phyloP scores from a whole-genome alignment of 179 eudicot species.

The Silene coronaria region DNA sequence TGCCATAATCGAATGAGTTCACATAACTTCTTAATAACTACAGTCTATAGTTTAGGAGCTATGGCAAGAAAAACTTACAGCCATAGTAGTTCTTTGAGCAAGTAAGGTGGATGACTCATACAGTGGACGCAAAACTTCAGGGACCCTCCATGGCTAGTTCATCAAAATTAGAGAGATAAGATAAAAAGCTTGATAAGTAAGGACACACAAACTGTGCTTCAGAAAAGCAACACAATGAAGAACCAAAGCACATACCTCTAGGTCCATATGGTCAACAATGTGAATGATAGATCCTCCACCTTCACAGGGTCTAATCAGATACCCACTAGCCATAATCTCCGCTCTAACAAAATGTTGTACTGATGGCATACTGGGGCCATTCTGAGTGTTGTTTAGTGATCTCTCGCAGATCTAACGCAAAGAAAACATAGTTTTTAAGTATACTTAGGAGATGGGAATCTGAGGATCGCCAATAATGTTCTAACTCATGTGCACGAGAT shows the following conservation, averaged over 20 bases:
- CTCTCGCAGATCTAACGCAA: slow-evolving; percentile 70
- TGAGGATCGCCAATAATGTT: background rate
- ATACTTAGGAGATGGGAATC: background rate
- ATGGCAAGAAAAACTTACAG: slow-evolving; percentile 36
- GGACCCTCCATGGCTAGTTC: slow-evolving; percentile 82
- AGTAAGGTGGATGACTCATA: slow-evolving; percentile 83
- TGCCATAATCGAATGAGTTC: slow-evolving; percentile 4
- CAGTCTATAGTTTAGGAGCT: background rate
- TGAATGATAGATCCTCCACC: slow-evolving; percentile 97
- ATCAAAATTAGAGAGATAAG: slow-evolving; percentile 12
- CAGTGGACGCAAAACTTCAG: slow-evolving; percentile 85
- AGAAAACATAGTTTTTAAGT: background rate
- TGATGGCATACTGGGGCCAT: slow-evolving; percentile 85
- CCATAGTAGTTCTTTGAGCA: slow-evolving; percentile 84
- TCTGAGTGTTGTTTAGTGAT: slow-evolving; percentile 83
- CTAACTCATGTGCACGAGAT: background rate
- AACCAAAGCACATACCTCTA: slow-evolving; percentile 50
- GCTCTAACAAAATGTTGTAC: slow-evolving; percentile 78
- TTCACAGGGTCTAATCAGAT: slow-evolving; percentile 85
- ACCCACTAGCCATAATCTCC: slow-evolving; percentile 85
- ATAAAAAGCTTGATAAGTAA: background rate
- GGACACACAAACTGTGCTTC: background rate
- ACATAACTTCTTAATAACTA: background rate
- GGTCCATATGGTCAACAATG: slow-evolving; percentile 84
- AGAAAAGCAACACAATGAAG: background rate